Evolutionary conservation across 805 yeast species (phyloP).

Genomic region (Cyberlindnera suaveolens): DNA sequence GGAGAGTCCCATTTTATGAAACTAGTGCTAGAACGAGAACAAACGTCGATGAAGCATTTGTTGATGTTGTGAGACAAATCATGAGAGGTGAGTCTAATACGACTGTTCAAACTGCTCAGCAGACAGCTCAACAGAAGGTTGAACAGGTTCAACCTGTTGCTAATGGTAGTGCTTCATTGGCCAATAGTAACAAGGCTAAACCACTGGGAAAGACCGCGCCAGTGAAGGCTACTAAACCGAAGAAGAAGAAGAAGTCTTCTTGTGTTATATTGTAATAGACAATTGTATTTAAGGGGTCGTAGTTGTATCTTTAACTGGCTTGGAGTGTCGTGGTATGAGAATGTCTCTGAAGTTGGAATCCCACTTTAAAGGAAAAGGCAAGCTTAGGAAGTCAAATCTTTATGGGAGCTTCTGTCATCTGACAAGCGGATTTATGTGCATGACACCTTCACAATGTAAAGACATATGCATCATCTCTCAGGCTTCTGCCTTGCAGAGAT

Average conservation of each 20-base stretch:
- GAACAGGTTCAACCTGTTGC: too few relatives aligned
- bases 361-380: too few relatives aligned
- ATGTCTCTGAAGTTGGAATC: too few relatives aligned
- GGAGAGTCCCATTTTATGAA: slow-evolving; percentile 82
- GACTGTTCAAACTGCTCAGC: too few relatives aligned
- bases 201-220: slow-evolving; percentile 14
- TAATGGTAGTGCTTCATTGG: neutral
- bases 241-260: slow-evolving; percentile 24
- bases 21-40: slow-evolving; percentile 88
- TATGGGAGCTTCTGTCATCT: too few relatives aligned
- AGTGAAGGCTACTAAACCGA: slow-evolving; percentile 2
- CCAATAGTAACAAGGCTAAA: slow-evolving; percentile 7
- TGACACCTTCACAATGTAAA: too few relatives aligned
- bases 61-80: slow-evolving; percentile 84
- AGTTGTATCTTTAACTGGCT: neutral
- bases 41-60: slow-evolving; percentile 86
- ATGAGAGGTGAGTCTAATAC: slow-evolving; percentile 55
- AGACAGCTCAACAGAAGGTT: too few relatives aligned
- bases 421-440: too few relatives aligned
- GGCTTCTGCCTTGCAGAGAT: too few relatives aligned
- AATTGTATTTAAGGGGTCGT: neutral
- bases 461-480: too few relatives aligned
- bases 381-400: too few relatives aligned
- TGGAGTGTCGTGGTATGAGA: too few relatives aligned
- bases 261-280: slow-evolving; percentile 17